Evolutionary conservation across 495 filamentous ascomycete genomes (phyloP).

Genomic region (Penicillium bovifimosum): DNA sequence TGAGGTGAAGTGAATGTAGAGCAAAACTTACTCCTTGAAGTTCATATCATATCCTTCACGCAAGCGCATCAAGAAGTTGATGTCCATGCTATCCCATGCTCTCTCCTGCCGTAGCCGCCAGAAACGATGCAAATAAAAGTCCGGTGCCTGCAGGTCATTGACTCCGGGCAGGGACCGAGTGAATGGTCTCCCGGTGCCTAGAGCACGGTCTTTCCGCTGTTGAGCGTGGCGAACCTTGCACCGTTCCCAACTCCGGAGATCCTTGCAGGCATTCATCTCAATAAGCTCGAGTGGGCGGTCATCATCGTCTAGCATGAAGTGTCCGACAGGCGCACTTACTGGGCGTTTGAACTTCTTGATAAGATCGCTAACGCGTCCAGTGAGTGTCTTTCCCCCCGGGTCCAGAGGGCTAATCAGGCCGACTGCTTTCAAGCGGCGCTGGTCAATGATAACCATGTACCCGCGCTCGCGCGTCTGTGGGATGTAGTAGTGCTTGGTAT

Average conservation of each 20-base stretch:
- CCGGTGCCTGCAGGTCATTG: constrained; percentile 44
- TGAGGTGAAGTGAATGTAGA: not conserved
- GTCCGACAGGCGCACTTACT: constrained; percentile 58
- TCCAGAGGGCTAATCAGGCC: constrained; percentile 8
- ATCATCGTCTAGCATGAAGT: constrained; percentile 55
- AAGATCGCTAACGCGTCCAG: constrained; percentile 4
- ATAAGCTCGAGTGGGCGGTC: constrained; percentile 51
- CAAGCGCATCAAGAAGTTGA: constrained; percentile 47
- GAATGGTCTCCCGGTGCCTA: no score
- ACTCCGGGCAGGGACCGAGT: no score
- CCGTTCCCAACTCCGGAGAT: constrained; percentile 43
- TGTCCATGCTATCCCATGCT: constrained; percentile 64
- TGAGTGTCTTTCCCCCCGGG: constrained; percentile 25
- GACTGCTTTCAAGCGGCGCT: constrained; percentile 19
- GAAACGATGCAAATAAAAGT: constrained; percentile 51
- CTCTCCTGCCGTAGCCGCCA: constrained; percentile 46
- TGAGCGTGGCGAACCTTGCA: no score
- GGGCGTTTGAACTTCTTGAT: constrained; percentile 46
- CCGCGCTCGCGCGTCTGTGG: constrained; percentile 72
- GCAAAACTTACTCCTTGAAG: constrained; percentile 53
- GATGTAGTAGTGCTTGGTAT: constrained; percentile 73
- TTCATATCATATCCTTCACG: constrained; percentile 48
- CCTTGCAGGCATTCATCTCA: constrained; percentile 26
- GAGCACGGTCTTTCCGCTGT: no score
- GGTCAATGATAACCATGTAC: constrained; percentile 64